phyloP scores from a whole-genome alignment of 176 grass and related monocot species.

The Bromus sterilis region DNA sequence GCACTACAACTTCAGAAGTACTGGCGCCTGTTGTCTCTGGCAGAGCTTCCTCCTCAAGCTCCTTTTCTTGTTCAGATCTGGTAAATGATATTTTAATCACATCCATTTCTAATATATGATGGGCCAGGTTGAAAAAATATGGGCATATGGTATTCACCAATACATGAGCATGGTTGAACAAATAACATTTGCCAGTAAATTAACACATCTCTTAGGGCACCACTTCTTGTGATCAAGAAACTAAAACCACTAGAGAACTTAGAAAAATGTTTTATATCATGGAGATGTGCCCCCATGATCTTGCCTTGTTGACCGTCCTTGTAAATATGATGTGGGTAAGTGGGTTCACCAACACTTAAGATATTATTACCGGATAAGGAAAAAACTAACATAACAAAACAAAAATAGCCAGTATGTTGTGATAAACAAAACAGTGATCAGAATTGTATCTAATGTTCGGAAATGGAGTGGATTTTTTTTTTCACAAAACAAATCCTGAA shows the following conservation, averaged over 20 bases:
- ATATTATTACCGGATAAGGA: background rate
- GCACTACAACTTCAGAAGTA: conserved; percentile 52
- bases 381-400: background rate
- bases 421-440: background rate
- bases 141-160: background rate
- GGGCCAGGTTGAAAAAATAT: background rate
- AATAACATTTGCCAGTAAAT: background rate
- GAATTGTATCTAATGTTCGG: background rate
- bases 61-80: conserved; percentile 99
- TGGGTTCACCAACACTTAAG: background rate
- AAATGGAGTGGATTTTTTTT: background rate
- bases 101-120: background rate
- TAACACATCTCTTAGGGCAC: background rate
- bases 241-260: background rate
- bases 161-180: background rate
- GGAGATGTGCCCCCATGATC: background rate
- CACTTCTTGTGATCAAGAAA: background rate
- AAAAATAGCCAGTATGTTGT: background rate
- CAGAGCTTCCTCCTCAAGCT: conserved; percentile 74
- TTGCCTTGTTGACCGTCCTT: background rate
- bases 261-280: background rate
- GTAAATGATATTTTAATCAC: conserved; percentile 23
- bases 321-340: background rate
- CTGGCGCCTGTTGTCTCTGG: conserved; percentile 43
- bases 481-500: background rate